phyloP scores from a whole-genome alignment of 495 filamentous ascomycete species.

The Talaromyces adpressus region DNA sequence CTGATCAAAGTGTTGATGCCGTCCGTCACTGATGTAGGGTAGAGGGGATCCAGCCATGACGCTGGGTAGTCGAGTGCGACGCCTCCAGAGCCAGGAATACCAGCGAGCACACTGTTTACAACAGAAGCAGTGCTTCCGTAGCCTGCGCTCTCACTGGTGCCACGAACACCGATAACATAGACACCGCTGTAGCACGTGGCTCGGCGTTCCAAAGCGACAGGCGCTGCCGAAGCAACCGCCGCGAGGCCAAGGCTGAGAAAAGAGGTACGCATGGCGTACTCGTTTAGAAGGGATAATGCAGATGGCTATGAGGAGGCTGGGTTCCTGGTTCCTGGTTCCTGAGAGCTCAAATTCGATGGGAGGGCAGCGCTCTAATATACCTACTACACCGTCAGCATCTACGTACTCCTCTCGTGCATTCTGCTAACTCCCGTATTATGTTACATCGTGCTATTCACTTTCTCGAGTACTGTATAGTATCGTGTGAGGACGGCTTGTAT shows the following conservation, averaged over 20 bases:
- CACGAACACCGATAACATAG: background rate
- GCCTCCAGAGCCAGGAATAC: background rate
- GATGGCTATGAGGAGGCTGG: background rate
- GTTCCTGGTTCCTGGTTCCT: background rate
- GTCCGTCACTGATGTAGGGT: background rate
- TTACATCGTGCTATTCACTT: background rate
- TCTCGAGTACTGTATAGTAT: background rate
- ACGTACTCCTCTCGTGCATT: background rate
- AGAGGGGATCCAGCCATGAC: background rate
- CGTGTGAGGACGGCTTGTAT: background rate
- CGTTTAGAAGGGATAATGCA: background rate
- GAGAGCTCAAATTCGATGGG: background rate
- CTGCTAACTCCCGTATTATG: background rate
- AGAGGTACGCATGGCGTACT: background rate
- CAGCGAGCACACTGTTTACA: background rate
- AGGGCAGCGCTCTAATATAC: background rate
- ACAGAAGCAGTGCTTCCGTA: background rate
- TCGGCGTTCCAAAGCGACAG: background rate
- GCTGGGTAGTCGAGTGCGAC: background rate
- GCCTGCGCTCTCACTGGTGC: background rate
- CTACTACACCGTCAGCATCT: background rate
- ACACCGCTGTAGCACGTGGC: background rate
- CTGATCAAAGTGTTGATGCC: background rate
- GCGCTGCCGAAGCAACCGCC: background rate
- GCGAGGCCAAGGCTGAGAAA: background rate